phyloP scores from a whole-genome alignment of 305 asterid genomes.

The Caryopteris hybrid region DNA sequence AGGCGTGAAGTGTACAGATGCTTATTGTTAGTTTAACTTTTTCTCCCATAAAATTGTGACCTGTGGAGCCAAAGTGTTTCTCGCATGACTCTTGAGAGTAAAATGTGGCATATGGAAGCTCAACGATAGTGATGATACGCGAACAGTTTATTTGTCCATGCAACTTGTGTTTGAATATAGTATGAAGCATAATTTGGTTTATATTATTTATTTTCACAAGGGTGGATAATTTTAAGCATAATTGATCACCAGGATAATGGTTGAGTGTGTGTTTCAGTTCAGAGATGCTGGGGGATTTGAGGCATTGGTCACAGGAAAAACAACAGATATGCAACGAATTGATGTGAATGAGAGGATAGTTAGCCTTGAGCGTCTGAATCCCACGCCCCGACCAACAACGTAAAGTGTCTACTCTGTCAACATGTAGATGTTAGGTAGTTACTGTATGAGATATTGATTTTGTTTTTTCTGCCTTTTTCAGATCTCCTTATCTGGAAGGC shows the following conservation, averaged over 20 bases:
- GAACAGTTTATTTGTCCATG: neutral
- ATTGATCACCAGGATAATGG: neutral
- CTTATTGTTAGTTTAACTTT: neutral
- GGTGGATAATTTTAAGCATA: neutral
- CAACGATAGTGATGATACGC: neutral
- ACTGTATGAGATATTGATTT: slow-evolving; percentile 27
- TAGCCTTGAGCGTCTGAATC: slow-evolving; percentile 55
- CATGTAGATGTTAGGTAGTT: neutral
- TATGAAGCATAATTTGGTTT: neutral
- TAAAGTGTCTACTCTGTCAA: slow-evolving; percentile 34
- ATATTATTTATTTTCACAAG: neutral
- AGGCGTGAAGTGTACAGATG: neutral
- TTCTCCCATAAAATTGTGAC: neutral
- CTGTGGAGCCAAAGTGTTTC: neutral
- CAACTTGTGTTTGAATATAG: neutral
- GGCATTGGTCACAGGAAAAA: slow-evolving; percentile 62
- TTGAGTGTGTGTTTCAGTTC: slow-evolving; percentile 39
- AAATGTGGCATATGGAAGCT: neutral
- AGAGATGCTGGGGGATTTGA: slow-evolving; percentile 87
- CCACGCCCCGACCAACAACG: slow-evolving; percentile 79
- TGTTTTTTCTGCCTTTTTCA: slow-evolving; percentile 22
- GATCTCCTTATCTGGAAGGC: slow-evolving; percentile 61
- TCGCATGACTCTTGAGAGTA: too few species aligned
- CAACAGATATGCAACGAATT: slow-evolving; percentile 60
- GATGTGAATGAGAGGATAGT: slow-evolving; percentile 90